Conservation (phyloP, 345 rosid species). For the Gossypium anomalum region DNA sequence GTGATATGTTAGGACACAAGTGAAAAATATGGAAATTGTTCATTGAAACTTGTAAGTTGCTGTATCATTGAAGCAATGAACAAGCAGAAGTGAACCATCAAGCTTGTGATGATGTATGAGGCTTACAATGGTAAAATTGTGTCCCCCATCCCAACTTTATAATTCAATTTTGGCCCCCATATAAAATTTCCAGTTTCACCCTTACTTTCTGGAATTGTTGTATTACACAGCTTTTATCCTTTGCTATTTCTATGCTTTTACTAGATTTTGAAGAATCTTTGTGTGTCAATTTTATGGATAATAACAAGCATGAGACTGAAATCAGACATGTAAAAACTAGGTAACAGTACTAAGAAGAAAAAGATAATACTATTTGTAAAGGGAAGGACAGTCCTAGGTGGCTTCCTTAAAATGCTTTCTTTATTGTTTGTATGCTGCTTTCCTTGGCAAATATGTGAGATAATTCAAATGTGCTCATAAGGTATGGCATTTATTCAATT, state of each 20-base stretch:
- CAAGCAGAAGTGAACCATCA: not conserved
- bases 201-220: not conserved
- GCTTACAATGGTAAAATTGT: not conserved
- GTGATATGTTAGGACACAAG: not conserved
- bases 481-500: not conserved
- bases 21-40: constrained; percentile 1
- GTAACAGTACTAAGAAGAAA: not conserved
- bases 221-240: not conserved
- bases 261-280: not conserved
- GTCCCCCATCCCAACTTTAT: too few relatives aligned
- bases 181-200: too few relatives aligned
- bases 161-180: too few relatives aligned
- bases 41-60: not conserved
- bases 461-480: not conserved
- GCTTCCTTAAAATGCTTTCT: not conserved
- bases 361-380: not conserved
- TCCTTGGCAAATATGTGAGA: not conserved
- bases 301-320: not conserved
- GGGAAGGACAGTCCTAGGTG: not conserved
- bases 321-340: not conserved
- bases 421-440: not conserved
- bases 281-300: not conserved
- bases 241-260: not conserved
- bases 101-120: not conserved
- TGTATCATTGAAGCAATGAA: not conserved